Evolutionary conservation across 1,139 yeast genomes (phyloP), one percentile per base, ranked within the genome.

Genomic region (Taphrina wiesneri): DNA sequence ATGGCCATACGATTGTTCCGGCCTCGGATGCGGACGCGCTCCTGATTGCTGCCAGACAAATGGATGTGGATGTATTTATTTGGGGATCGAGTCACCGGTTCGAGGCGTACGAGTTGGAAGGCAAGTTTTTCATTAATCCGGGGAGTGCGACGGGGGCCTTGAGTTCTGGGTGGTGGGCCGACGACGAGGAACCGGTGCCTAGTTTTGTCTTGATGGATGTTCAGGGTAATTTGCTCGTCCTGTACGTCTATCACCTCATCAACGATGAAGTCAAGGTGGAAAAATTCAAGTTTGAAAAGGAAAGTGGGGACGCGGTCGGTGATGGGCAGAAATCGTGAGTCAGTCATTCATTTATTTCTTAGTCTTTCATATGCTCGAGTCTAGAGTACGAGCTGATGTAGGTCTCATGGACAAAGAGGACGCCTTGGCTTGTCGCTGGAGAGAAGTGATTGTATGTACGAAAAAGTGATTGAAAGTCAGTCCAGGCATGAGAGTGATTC

Each of bases 41-140:
- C 68, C 80, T 90, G 72, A 84, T 88, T 0, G 82, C 89, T 68
- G 97, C 99, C 0, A 81, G 99, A 69, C 93, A 91, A 76, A 80
- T 92, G 80, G 96, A 92, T 74, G 98, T 90, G 56, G 98, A 93
- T 76, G 83, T 93, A 9, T 80, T 93, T 72, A 81, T 93, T n/a
- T 90, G 96, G 90, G 98, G 98, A n/a, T 96, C 97, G 0, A 87
- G 96, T 1, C 96, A 90, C 75, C 85, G 86, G 70, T 96, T 90
- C 6, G 98, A 93, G 74, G 97, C 97, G 0, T 93, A 90, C 73
- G 90, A 95, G 11, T 79, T 92, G 69, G 98, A 91, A 71, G 96
- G 96, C 32, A 90, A 90, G 77, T 90, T 92, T 76, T 93, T 93
- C 73, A 82, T 93, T 28, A 92, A 90, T 75, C 99, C 99, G 0